Base-by-base conservation (phyloP, 83 land plant genomes). In the Picea mariana region DNA sequence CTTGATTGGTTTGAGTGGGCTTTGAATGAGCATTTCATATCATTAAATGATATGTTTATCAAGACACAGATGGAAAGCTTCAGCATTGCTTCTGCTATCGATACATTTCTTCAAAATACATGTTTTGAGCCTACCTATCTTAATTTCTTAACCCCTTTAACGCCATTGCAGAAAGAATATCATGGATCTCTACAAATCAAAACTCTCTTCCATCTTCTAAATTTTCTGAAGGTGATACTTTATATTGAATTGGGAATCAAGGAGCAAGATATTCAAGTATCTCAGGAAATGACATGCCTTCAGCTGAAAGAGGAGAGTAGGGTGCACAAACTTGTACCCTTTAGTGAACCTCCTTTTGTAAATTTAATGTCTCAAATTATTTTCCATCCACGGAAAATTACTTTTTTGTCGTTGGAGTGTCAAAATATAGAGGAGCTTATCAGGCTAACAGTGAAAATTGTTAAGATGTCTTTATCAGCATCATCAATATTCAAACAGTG, bases 1-100 rank as follows among this genome's bases (percentile, higher is more conserved):
- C 64, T 88, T 26, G 80, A 86, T n/a, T 88, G 90, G 90, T 84
- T 78, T 81, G 86, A 81, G 60, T 88, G 90, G 90, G 90, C 82
- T 75, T 47, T 88, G 83, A 44, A 63, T 24, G 63, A 67, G 73
- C 67, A 75, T 63, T 55, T 88, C 9, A 59, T 84, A 55, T 77
- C 81, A 49, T 42, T 83, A 52, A 38, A 83, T 5, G 78, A 86
- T 12, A 83, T 87, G 15, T 24, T 79, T 38, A 26, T 6, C 27
- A 63, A 79, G 55, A 75, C 76, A 75, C 64, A 31, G 0, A 9
- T 59, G 63, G 47, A 61, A 20, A 78, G 13, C 66, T 5, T 59
- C 38, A 34, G 16, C 65, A 59, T 85, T 69, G 78, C 42, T 61
- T 49, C 63, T 26, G 82, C 82, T 79, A 55, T 86, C 34, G 27